Base-by-base conservation (phyloP, 352 stramenopile species). In the Saprolegnia parasitica region DNA sequence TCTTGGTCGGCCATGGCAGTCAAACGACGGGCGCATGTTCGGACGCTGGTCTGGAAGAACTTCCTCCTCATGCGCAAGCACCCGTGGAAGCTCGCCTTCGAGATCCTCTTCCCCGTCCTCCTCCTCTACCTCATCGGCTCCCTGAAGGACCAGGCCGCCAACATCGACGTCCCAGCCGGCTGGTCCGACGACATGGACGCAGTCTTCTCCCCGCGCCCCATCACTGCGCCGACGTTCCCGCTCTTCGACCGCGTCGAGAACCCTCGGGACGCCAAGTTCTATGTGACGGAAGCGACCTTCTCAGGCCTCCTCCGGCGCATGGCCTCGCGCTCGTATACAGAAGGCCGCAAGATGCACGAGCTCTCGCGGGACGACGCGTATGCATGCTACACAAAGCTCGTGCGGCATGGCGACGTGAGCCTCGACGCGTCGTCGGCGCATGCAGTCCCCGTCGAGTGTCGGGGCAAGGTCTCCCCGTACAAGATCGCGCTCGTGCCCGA, bases 31-130 rank as follows among this genome's bases (percentile, higher is more conserved):
- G 29, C 42, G 35, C 58, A 67, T 13, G 50, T 67, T 39, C 16
- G 37, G 20, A 67, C 74, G 66, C 68, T 92, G 49, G 76, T 92
- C 61, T 79, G 83, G 63, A 92, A 92, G 77, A 92, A 92, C 73
- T 85, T 75, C 73, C 74, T 86, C 75, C 84, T 92, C 72, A 92
- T 90, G 79, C 78, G 76, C 55, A 81, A 85, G 50, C 75, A 86
- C 29, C 77, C 75, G 18, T 23, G 87, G 2, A 75, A 72, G 16
- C 63, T 84, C 11, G 29, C 84, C 32, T 78, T 88, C 40, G 85
- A 93, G 72, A 67, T 90, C 54, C 54, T 90, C 50, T 77, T 81
- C 5, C 84, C 84, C 20, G 73, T 87, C n/a, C 39, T 84, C 68
- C 88, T 87, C 68, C 78, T 93, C 42, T 21, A 81, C 23, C 26